Evolutionary conservation across 768 basidiomycete species (phyloP).

Genomic region (Lactifluus piperatus): DNA sequence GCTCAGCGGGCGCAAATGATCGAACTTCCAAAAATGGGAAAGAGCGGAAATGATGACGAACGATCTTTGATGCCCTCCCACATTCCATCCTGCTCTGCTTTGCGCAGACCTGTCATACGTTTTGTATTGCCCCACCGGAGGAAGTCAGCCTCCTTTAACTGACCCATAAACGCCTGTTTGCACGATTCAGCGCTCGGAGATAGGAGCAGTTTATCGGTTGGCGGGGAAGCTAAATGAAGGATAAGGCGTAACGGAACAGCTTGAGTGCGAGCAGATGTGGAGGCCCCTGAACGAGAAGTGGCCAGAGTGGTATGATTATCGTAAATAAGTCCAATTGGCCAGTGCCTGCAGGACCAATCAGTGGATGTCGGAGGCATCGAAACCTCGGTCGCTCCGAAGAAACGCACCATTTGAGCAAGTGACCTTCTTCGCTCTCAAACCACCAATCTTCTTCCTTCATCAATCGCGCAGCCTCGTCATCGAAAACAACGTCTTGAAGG

Average conservation of each 20-base stretch:
- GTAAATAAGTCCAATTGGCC: slow-evolving; percentile 93
- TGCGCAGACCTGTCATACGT: slow-evolving; percentile 82
- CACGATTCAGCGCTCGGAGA: slow-evolving; percentile 77
- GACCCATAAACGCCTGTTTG: slow-evolving; percentile 92
- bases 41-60: slow-evolving; percentile 37
- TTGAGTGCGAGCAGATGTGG: slow-evolving; percentile 35
- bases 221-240: slow-evolving; percentile 82
- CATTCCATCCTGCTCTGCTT: slow-evolving; percentile 89
- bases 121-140: slow-evolving; percentile 95
- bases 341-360: slow-evolving; percentile 60
- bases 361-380: background rate
- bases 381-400: background rate
- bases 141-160: slow-evolving; percentile 95
- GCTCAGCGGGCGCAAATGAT: background rate
- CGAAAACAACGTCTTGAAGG: slow-evolving; percentile 87
- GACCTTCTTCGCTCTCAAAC: slow-evolving; percentile 88
- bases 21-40: background rate
- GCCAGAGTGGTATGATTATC: slow-evolving; percentile 69
- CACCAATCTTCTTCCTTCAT: slow-evolving; percentile 92
- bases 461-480: slow-evolving; percentile 66
- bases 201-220: slow-evolving; percentile 75
- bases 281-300: slow-evolving; percentile 37
- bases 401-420: slow-evolving; percentile 72
- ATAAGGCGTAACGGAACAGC: slow-evolving; percentile 64
- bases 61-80: slow-evolving; percentile 97